A percentile compares a stretch with the other conserved stretches of the same genome.
Evolutionary conservation across 2,329 filamentous ascomycete species (phyloP).

Genomic region (Fusarium pseudograminearum): DNA sequence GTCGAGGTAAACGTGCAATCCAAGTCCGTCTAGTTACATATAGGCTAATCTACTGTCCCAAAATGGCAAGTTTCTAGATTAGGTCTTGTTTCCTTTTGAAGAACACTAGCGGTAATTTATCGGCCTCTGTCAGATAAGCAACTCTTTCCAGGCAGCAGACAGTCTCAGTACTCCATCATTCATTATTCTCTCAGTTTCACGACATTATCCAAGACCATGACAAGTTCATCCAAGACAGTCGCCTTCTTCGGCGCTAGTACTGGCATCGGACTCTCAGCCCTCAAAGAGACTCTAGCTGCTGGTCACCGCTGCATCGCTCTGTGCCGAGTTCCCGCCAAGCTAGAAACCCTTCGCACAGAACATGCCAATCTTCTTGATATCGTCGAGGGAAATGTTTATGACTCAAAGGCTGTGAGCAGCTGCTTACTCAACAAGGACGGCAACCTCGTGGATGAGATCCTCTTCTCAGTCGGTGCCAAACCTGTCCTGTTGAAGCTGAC

Average conservation of each 20-base stretch:
- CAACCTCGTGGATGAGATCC: conserved; percentile 58
- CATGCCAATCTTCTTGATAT: conserved; percentile 59
- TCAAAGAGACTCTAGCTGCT: conserved; percentile 59
- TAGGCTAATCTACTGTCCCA: not conserved
- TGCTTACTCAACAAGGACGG: conserved; percentile 51
- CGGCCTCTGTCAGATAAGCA: not conserved
- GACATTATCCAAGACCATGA: not conserved
- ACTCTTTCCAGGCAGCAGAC: not conserved
- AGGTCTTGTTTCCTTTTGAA: not conserved
- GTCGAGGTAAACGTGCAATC: not conserved
- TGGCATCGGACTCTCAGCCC: conserved; percentile 61
- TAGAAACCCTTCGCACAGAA: conserved; percentile 53
- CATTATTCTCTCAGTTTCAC: not conserved
- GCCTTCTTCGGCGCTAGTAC: conserved; percentile 67
- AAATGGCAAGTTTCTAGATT: not conserved
- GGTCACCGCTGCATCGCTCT: conserved; percentile 62
- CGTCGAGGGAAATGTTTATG: conserved; percentile 61
- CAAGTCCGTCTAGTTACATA: not conserved
- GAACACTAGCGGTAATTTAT: not conserved
- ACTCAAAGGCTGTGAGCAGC: conserved; percentile 53
- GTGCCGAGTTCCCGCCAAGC: conserved; percentile 63
- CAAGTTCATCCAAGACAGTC: conserved; percentile 52
- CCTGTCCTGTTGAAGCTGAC: conserved; percentile 50
- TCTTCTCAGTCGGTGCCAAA: conserved; percentile 61
- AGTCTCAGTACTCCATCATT: not conserved